Evolutionary conservation across 345 rosid genomes (phyloP).

Genomic region (Salix exigua): DNA sequence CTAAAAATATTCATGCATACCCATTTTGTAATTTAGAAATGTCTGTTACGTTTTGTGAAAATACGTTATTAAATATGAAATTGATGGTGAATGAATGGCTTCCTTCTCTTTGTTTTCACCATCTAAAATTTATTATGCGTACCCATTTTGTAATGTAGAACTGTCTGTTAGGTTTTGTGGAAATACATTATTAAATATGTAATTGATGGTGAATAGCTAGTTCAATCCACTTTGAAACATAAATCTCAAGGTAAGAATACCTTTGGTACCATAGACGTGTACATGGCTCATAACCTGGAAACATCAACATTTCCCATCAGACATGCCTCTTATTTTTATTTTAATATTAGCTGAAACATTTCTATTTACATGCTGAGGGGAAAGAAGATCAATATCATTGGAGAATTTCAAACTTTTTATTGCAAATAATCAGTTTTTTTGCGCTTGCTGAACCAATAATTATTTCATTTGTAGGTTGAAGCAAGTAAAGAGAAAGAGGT

Average conservation of each 20-base stretch:
- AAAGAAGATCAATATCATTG: neutral
- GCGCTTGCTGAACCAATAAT: neutral
- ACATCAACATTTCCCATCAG: neutral
- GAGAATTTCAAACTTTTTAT: neutral
- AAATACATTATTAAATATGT: neutral
- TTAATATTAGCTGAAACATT: neutral
- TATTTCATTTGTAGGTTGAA: conserved; percentile 37
- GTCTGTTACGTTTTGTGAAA: neutral
- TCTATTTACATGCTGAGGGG: neutral
- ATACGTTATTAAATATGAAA: neutral
- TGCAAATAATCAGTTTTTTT: neutral
- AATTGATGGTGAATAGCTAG: neutral
- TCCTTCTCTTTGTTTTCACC: neutral
- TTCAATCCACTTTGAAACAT: neutral
- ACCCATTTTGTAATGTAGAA: neutral
- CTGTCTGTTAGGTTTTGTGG: neutral
- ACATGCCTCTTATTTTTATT: neutral
- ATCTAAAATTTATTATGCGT: neutral
- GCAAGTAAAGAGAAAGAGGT: conserved; percentile 44
- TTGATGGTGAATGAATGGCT: neutral
- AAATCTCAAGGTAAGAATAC: neutral
- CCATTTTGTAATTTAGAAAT: neutral
- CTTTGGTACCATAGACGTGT: neutral
- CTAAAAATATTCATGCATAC: neutral
- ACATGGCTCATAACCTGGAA: neutral